Evolutionary conservation across 2,329 filamentous ascomycete species (phyloP), one percentile per base, ranked within the genome.

Genomic region (Calycina marina): DNA sequence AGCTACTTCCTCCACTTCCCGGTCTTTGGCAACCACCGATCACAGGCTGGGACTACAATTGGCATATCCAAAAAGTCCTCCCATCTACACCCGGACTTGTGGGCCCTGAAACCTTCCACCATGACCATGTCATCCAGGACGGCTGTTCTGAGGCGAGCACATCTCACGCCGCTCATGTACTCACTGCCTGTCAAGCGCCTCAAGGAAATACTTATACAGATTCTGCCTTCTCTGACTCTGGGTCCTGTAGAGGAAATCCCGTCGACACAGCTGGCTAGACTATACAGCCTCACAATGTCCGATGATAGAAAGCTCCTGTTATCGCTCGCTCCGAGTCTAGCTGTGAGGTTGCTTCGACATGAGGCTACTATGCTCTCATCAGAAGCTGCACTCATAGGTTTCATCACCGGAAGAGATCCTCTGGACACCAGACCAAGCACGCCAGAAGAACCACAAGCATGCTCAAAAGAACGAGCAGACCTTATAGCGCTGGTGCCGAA

Each of bases 201-300:
- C 10, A 50, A 48, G 36, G 48, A 49, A 14, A 45, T 52, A 34
- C 40, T 52, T 12, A 43, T 28, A 14, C 42, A 45, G 31, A 36
- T 51, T 28, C 25, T 46, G 10, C 46, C 48, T 13, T 38, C 42
- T 18, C 34, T 40, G 24, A 46, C 40, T 9, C 40, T 53, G 6
- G 43, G 37, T 18, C 37, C 42, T n/a, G 40, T 46, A n/a, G 43
- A 49, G 20, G 48, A 53, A 25, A n/a, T 51, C 5, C 38, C 42
- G 8, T 49, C 49, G n/a, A 40, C 44, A 3, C 47, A 50, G 26
- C 43, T 53, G n/a, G 28, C 47, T 28, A 45, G 49, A 37, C 38
- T 53, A 14, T 52, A 50, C 28, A 38, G 32, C 11, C 40, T 53
- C 34, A 46, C 35, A 28, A 50, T 52, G 48, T 51, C 47, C 5